phyloP scores from a whole-genome alignment of 2,329 filamentous ascomycete species.

The Pseudogymnoascus sp. region DNA sequence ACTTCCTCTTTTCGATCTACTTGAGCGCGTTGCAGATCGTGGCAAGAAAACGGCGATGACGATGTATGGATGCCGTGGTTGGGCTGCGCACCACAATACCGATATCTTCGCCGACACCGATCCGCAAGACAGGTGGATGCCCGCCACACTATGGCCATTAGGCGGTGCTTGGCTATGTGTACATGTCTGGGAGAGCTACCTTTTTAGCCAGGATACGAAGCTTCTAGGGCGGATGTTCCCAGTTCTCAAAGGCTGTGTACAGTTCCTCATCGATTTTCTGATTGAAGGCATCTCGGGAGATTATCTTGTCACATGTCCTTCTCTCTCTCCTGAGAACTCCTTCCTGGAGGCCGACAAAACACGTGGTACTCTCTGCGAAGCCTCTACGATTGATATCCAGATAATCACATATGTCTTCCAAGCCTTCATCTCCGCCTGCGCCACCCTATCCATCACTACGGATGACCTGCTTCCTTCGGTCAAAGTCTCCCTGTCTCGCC shows the following conservation, averaged over 20 bases:
- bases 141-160: constrained; percentile 33
- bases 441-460: constrained; percentile 23
- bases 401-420: constrained; percentile 35
- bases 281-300: constrained; percentile 24
- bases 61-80: constrained; percentile 28
- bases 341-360: constrained; percentile 21
- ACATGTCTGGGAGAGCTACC: constrained; percentile 35
- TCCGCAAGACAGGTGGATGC: constrained; percentile 28
- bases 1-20: constrained; percentile 33
- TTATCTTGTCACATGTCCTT: constrained; percentile 31
- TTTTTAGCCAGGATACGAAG: constrained; percentile 28
- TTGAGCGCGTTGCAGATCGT: constrained; percentile 31
- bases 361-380: constrained; percentile 33
- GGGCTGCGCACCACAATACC: constrained; percentile 28
- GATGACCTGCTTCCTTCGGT: constrained; percentile 23
- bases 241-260: constrained; percentile 26
- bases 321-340: constrained; percentile 33
- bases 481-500: constrained; percentile 10
- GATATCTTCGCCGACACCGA: constrained; percentile 30
- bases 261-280: constrained; percentile 31
- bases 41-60: constrained; percentile 27
- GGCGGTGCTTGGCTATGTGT: constrained; percentile 35
- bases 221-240: constrained; percentile 27
- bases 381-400: constrained; percentile 40
- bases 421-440: constrained; percentile 21